Base-by-base conservation (phyloP, 2,329 filamentous ascomycete species). In the Colletotrichum costaricense region DNA sequence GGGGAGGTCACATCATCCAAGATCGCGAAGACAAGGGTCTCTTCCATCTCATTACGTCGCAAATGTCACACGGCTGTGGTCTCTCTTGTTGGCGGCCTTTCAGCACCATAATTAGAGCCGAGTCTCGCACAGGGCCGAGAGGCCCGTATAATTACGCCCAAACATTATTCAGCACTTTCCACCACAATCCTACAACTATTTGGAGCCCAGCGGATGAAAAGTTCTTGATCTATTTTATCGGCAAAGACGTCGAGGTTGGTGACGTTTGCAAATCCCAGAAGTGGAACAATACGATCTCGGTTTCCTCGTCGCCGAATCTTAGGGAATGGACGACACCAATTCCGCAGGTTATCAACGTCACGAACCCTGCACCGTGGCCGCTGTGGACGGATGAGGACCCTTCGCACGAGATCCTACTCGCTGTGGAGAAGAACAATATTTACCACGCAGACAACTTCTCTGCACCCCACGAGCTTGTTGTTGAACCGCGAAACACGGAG, bases 71-170 rank as follows among this genome's bases (percentile, higher is more conserved):
- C 63, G 84, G 84, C 7, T 88, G 86, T 64, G 86, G 86, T 0
- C 79, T 88, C 1, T 78, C 78, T 6, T 85, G 83, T n/a, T 88
- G 87, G 86, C 80, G 82, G 12, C 86, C 85, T 0, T 85, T 83
- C 63, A 85, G 83, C 22, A 84, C 82, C 22, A 79, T 87, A 22
- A 83, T 85, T 33, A 79, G 86, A 19, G 86, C 86, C 1, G 86
- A 87, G 73, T 87, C 85, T 0, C 76, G 77, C 2, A 81, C 76
- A 0, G 86, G 86, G 0, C 85, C 86, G 0, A 78, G 80, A 12
- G 86, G 86, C 0, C 86, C 86, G 0, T 88, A 87, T 57, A 62
- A 73, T 5, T 88, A 82, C 66, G 82, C 79, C 0, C 80, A 85
- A 19, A 80, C 82, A 5, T 77, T 88, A 0, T 81, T 82, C 2